A percentile compares a stretch with the other conserved stretches of the same genome.
Conservation (phyloP, 495 filamentous ascomycete species). For the Penicillium fimorum region DNA sequence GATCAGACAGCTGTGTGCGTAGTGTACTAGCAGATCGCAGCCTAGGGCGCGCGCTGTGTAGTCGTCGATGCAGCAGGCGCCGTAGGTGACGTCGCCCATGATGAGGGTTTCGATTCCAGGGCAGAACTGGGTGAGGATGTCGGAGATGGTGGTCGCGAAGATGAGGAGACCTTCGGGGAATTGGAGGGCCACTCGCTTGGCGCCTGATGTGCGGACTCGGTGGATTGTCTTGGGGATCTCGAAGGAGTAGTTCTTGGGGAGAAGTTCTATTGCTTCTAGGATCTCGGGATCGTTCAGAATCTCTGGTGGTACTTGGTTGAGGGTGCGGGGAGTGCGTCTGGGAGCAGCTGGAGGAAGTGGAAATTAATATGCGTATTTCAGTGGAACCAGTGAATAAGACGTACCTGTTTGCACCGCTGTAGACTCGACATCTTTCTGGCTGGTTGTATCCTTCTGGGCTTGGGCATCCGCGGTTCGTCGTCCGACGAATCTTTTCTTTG, state of each 20-base stretch:
- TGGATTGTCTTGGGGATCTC: constrained; percentile 98
- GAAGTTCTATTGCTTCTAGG: constrained; percentile 79
- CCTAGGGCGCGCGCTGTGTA: constrained; percentile 93
- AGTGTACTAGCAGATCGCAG: constrained; percentile 94
- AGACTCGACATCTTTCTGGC: constrained; percentile 60
- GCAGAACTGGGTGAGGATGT: constrained; percentile 95
- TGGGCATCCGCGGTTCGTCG: constrained; percentile 59
- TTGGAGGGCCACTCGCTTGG: constrained; percentile 83
- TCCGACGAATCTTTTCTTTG: constrained; percentile 80
- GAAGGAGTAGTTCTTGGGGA: constrained; percentile 94
- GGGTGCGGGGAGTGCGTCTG: constrained; percentile 65
- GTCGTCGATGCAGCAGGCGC: constrained; percentile 98
- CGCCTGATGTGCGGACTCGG: constrained; percentile 73
- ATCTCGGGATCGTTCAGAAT: constrained; percentile 88
- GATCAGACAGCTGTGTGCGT: constrained; percentile 94
- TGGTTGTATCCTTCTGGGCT: constrained; percentile 41
- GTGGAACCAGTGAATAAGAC: not conserved
- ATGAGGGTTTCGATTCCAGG: constrained; percentile 87
- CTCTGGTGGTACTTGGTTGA: constrained; percentile 86
- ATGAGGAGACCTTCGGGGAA: constrained; percentile 95
- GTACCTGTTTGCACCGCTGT: constrained; percentile 51
- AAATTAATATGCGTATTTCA: not conserved
- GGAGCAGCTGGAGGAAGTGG: constrained; percentile 49
- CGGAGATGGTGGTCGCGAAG: constrained; percentile 96
- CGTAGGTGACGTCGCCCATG: constrained; percentile 99